Evolutionary conservation across 805 yeast genomes (phyloP).

Genomic region (Yarrowia keelungensis): DNA sequence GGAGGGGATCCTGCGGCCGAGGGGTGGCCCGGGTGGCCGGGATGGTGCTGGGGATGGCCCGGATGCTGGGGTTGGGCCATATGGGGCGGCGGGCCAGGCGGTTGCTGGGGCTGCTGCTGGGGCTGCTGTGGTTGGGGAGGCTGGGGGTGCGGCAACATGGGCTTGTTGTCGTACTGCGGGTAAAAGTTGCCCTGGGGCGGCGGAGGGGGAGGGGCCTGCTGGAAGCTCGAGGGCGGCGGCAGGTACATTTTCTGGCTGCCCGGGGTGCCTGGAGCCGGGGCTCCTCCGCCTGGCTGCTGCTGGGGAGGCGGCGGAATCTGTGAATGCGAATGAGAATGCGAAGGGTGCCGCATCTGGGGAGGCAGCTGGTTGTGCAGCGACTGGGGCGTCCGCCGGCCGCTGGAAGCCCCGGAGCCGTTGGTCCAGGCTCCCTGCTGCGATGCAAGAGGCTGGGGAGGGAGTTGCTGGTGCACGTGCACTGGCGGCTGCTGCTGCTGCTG

Average conservation of each 20-base stretch:
- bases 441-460: slow-evolving; percentile 3
- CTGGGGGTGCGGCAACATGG: slow-evolving; percentile 26
- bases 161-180: slow-evolving; percentile 35
- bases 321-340: slow-evolving; percentile 32
- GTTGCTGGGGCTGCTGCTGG: slow-evolving; percentile 8
- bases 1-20: background rate
- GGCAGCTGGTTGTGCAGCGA: slow-evolving; percentile 23
- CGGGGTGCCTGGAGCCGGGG: slow-evolving; percentile 5
- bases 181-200: slow-evolving; percentile 26
- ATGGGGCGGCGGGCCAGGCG: slow-evolving; percentile 4
- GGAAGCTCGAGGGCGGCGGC: slow-evolving; percentile 30
- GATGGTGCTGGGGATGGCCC: slow-evolving; percentile 25
- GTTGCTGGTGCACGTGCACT: slow-evolving; percentile 5
- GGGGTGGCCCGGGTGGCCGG: slow-evolving; percentile 21
- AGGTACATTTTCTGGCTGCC: slow-evolving; percentile 19
- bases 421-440: background rate
- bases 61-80: slow-evolving; percentile 27
- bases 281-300: too few species aligned
- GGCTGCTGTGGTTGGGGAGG: slow-evolving; percentile 8
- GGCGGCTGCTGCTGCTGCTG: slow-evolving; percentile 4
- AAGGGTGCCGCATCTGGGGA: slow-evolving; percentile 32
- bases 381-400: slow-evolving; percentile 16
- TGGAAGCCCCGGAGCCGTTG: background rate
- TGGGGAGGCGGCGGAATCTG: slow-evolving; percentile 27
- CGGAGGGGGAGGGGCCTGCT: slow-evolving; percentile 29